phyloP scores from a whole-genome alignment of 1,284 basidiomycete species.

The Vanrija pseudolonga region DNA sequence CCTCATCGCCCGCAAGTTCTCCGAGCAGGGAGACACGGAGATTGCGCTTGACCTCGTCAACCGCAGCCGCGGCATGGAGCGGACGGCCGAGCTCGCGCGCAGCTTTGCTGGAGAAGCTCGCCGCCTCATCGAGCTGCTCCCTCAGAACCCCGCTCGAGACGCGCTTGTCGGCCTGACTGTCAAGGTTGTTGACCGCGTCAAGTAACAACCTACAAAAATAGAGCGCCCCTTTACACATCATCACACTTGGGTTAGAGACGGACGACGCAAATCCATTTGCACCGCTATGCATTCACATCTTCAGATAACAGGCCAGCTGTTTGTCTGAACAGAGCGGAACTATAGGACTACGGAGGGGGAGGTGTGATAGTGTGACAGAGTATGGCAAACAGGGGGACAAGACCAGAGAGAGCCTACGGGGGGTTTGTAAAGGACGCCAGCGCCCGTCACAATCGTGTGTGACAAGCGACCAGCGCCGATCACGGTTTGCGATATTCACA shows the following conservation, averaged over 20 bases:
- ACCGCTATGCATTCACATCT: slow-evolving; percentile 15
- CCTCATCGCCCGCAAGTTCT: slow-evolving; percentile 80
- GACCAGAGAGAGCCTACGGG: no score
- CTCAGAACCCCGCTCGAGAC: slow-evolving; percentile 72
- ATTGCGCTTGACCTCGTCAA: slow-evolving; percentile 69
- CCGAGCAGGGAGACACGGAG: slow-evolving; percentile 77
- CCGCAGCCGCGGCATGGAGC: slow-evolving; percentile 69
- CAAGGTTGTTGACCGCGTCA: slow-evolving; percentile 50
- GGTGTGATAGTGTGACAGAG: no score
- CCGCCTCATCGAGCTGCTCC: slow-evolving; percentile 66
- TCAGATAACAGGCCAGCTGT: not conserved
- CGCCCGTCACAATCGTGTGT: not conserved
- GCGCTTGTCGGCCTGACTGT: slow-evolving; percentile 57
- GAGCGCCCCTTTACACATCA: not conserved
- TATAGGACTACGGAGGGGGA: no score
- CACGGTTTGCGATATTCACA: not conserved
- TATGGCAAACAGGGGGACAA: no score
- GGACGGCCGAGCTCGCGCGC: slow-evolving; percentile 72
- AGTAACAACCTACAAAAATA: slow-evolving; percentile 24
- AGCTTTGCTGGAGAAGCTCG: slow-evolving; percentile 75
- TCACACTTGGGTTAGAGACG: not conserved
- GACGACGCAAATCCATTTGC: slow-evolving; percentile 2
- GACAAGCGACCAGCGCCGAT: not conserved
- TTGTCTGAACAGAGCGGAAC: no score
- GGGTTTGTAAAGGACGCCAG: not conserved